Evolutionary conservation across 441 rosid genomes (phyloP).

Genomic region (Gossypium trilobum): DNA sequence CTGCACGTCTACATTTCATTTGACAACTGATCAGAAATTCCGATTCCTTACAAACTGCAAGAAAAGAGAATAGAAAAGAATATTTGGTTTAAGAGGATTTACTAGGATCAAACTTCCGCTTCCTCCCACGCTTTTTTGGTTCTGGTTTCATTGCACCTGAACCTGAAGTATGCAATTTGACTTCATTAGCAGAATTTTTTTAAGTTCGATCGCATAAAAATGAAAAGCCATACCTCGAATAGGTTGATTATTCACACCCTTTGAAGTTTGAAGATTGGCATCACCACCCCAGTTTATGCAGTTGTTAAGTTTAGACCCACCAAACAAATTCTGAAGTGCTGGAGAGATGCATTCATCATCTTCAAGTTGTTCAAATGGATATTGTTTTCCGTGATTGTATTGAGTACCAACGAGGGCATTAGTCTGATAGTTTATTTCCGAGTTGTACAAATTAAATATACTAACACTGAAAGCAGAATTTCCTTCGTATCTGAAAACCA

Average conservation of each 20-base stretch:
- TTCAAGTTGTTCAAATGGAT: constrained; percentile 71
- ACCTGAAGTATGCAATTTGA: constrained; percentile 24
- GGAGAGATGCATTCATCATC: constrained; percentile 63
- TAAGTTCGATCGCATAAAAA: constrained; percentile 18
- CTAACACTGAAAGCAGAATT: constrained; percentile 68
- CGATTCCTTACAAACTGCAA: constrained; percentile 11
- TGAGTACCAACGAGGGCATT: constrained; percentile 31
- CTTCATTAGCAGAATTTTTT: constrained; percentile 27
- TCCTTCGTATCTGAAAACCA: constrained; percentile 89
- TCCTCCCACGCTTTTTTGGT: constrained; percentile 63
- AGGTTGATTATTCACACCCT: constrained; percentile 28
- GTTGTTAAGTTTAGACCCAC: constrained; percentile 34
- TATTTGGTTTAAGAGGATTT: constrained; percentile 25
- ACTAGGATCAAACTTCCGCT: constrained; percentile 63
- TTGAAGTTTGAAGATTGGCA: constrained; percentile 29
- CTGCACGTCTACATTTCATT: constrained; percentile 39
- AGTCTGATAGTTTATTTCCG: constrained; percentile 80
- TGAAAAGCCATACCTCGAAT: constrained; percentile 28
- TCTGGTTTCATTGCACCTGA: constrained; percentile 25
- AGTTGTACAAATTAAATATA: constrained; percentile 67
- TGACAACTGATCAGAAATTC: constrained; percentile 16
- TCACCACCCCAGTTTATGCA: constrained; percentile 29
- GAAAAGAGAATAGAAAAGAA: not conserved
- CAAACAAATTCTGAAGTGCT: constrained; percentile 50
- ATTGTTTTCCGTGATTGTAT: constrained; percentile 48